These are phyloP conservation scores for Aureobasidium melanogenum DNA, from an alignment of 2,329 filamentous ascomycete species.

Conservation along the genomic window DNA sequence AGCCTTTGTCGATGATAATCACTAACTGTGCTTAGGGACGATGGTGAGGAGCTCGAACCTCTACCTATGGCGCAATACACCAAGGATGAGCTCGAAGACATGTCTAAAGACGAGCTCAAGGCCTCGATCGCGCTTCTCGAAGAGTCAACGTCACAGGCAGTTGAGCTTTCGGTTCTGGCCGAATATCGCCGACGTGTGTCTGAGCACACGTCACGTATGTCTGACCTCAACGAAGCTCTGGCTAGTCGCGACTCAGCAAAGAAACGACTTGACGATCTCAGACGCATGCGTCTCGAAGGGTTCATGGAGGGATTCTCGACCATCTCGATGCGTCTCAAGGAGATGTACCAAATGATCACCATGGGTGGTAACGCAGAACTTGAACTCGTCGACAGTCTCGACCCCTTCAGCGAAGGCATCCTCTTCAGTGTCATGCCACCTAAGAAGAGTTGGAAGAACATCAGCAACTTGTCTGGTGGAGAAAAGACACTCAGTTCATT, in stretches of 20 bases:
- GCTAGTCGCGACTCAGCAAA: conserved; percentile 75
- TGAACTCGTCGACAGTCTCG: conserved; percentile 89
- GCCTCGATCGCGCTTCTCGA: conserved; percentile 57
- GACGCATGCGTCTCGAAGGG: conserved; percentile 80
- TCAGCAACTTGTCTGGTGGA: conserved; percentile 87
- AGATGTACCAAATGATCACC: conserved; percentile 99
- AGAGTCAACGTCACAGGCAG: conserved; percentile 73
- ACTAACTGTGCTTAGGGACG: conserved; percentile 28
- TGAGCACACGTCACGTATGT: conserved; percentile 72
- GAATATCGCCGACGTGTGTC: conserved; percentile 82
- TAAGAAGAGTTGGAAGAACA: conserved; percentile 99
- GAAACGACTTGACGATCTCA: conserved; percentile 84
- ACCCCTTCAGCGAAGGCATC: conserved; percentile 95
- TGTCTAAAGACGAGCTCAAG: conserved; percentile 55
- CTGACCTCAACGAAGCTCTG: conserved; percentile 73
- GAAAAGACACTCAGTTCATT: conserved; percentile 94
- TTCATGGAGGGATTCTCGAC: conserved; percentile 97
- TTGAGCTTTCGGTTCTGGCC: conserved; percentile 80
- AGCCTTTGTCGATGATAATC: neutral
- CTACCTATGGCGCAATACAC: conserved; percentile 70
- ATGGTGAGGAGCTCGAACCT: conserved; percentile 46
- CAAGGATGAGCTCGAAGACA: conserved; percentile 55
- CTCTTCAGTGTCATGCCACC: conserved; percentile 98
- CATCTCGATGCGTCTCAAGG: conserved; percentile 90
- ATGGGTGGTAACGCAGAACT: conserved; percentile 98